Evolutionary conservation across 2,329 filamentous ascomycete species (phyloP).

Genomic region (Leptographium galeiforme): DNA sequence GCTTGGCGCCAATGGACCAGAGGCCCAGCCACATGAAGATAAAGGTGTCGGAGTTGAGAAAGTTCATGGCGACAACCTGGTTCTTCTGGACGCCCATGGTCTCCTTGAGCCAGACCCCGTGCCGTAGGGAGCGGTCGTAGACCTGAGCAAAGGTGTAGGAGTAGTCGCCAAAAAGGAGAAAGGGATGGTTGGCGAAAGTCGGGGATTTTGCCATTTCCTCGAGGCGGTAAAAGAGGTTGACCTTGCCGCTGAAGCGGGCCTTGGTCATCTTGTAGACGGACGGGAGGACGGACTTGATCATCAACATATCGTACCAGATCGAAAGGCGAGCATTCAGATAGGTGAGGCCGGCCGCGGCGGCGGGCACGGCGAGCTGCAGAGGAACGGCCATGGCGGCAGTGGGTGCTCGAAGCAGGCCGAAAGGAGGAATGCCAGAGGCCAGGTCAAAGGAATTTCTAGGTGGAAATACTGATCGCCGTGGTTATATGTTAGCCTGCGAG

Average conservation of each 20-base stretch:
- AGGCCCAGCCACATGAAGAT: conserved; percentile 63
- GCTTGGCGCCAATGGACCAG: conserved; percentile 71
- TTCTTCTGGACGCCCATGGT: conserved; percentile 49
- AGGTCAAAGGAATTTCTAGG: too few relatives aligned
- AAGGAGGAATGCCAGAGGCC: too few relatives aligned
- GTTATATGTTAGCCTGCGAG: too few relatives aligned
- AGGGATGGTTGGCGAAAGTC: conserved; percentile 37
- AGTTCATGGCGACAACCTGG: conserved; percentile 70
- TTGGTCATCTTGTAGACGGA: conserved; percentile 27
- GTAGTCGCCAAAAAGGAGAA: conserved; percentile 55
- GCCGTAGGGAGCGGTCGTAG: conserved; percentile 57
- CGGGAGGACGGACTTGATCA: conserved; percentile 42
- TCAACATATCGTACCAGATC: conserved; percentile 49
- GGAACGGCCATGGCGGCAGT: conserved; percentile 27
- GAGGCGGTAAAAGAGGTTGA: conserved; percentile 64
- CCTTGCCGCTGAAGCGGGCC: conserved; percentile 41
- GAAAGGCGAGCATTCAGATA: conserved; percentile 64
- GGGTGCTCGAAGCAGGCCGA: too few relatives aligned
- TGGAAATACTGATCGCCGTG: too few relatives aligned
- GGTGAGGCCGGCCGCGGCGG: conserved; percentile 52
- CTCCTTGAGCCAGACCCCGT: conserved; percentile 62
- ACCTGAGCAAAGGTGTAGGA: conserved; percentile 62
- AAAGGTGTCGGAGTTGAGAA: conserved; percentile 69
- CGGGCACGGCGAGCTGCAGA: conserved; percentile 41
- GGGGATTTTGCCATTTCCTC: conserved; percentile 48